phyloP scores from a whole-genome alignment of 163 green algal species.

The Chlamydomonas reinhardtii region DNA sequence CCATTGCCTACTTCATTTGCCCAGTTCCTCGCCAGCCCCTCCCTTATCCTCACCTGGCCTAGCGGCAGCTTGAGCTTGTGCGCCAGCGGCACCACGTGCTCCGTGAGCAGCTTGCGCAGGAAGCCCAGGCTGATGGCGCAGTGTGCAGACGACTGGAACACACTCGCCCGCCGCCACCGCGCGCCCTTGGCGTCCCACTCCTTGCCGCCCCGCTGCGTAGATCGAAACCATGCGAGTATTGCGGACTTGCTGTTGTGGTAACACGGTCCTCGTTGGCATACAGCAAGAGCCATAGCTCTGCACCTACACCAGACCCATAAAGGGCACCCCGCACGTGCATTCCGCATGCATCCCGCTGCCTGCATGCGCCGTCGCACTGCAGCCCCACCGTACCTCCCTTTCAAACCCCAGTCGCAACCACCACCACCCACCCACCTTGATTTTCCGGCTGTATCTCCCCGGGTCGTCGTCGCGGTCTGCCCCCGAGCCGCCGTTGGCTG shows the following conservation, averaged over 20 bases:
- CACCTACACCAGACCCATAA: neutral
- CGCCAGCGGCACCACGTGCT: slow-evolving; percentile 37
- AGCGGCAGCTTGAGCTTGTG: slow-evolving; percentile 16
- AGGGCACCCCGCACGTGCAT: neutral
- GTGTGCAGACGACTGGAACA: slow-evolving; percentile 38
- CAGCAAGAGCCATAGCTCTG: too few relatives aligned
- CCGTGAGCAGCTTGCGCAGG: slow-evolving; percentile 33
- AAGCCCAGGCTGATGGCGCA: slow-evolving; percentile 46
- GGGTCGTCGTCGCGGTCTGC: neutral
- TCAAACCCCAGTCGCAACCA: too few relatives aligned
- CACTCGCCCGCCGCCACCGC: slow-evolving; percentile 22
- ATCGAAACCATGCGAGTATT: too few relatives aligned
- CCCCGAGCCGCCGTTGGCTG: neutral
- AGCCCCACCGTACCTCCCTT: too few relatives aligned
- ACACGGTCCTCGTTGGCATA: too few relatives aligned
- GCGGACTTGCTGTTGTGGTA: too few relatives aligned
- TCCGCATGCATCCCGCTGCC: too few relatives aligned
- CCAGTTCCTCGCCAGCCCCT: neutral
- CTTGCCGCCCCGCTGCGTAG: slow-evolving; percentile 8
- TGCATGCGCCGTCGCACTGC: too few relatives aligned
- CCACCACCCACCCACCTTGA: slow-evolving; percentile 6
- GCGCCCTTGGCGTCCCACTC: slow-evolving; percentile 48
- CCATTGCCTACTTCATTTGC: neutral
- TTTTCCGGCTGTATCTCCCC: slow-evolving; percentile 7
- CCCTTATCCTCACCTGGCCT: neutral